Evolutionary conservation across 805 yeast species (phyloP), one percentile per base, ranked within the genome.

Genomic region (Starmerella floricola): DNA sequence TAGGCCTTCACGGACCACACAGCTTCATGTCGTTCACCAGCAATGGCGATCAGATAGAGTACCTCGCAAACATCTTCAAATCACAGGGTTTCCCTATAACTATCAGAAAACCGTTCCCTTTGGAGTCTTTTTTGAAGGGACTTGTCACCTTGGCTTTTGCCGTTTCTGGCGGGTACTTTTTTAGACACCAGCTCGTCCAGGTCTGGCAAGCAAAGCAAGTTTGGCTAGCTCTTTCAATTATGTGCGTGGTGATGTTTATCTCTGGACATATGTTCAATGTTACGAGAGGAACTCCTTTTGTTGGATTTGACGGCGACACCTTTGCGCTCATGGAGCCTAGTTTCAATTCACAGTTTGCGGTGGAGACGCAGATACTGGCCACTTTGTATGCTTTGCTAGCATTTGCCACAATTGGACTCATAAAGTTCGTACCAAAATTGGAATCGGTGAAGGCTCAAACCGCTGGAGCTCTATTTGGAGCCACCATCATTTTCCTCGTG

Each of bases 211-310:
- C 74, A 31, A 77, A 69, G 52, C 63, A 71, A 37, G 55, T 82
- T 31, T 91, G 97, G 96, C 79, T 82, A 34, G 72, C 76, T 2
- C 34, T 72, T 10, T 70, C 82, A 3, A 66, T 82, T n/a, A 64
- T 80, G 43, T 53, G 72, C 16, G 71, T 83, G 29, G 65, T 87
- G 46, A 63, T 86, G 52, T 82, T 87, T 67, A 76, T 73, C 36
- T 68, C 88, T 6, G 98, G 98, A 15, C 81, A 86, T 63, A 91
- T 91, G 98, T 91, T 76, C 71, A 87, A 85, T 60, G 72, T 74
- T 51, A 91, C 91, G 49, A 75, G 96, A 61, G 72, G 72, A 30
- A 69, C 78, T 6, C 86, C 70, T 24, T 65, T 69, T 48, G 66
- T 72, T 29, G 72, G 72, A 26, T 59, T 61, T 34, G 59, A 61